A percentile compares a stretch with the other conserved stretches of the same genome.
Conservation (phyloP, 345 rosid species). For the Clarkia xantiana region DNA sequence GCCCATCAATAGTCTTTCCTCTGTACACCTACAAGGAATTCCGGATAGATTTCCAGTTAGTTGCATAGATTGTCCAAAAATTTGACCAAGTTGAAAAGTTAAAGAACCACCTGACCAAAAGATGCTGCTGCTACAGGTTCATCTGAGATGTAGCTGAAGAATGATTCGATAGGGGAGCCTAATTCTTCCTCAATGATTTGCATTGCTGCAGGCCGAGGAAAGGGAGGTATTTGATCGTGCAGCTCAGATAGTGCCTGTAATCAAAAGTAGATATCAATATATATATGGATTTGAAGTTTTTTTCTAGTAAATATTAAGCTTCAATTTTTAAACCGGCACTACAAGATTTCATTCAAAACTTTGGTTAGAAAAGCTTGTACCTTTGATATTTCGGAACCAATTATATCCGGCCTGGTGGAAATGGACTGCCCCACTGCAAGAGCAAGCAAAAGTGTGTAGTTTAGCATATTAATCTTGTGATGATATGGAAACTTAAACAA, state of each 20-base stretch:
- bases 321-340: neutral
- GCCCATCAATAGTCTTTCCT: conserved; percentile 64
- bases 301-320: neutral
- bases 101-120: conserved; percentile 71
- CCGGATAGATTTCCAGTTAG: neutral
- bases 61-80: no score
- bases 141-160: conserved; percentile 58
- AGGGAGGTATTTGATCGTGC: conserved; percentile 84
- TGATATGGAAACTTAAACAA: conserved; percentile 23
- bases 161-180: conserved; percentile 58
- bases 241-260: conserved; percentile 85
- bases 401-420: conserved; percentile 89
- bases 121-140: conserved; percentile 94
- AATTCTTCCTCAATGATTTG: conserved; percentile 78
- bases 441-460: conserved; percentile 35
- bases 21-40: conserved; percentile 51
- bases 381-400: conserved; percentile 82
- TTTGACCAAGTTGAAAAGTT: neutral
- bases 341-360: neutral
- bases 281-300: neutral
- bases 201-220: conserved; percentile 55
- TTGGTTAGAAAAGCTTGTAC: conserved; percentile 24
- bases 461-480: conserved; percentile 23
- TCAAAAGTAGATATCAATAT: conserved; percentile 5
- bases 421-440: conserved; percentile 97